These are phyloP conservation scores for Keqinozyma sinolaborantium DNA, from an alignment of 1,139 yeast species.

Conservation along the genomic window DNA sequence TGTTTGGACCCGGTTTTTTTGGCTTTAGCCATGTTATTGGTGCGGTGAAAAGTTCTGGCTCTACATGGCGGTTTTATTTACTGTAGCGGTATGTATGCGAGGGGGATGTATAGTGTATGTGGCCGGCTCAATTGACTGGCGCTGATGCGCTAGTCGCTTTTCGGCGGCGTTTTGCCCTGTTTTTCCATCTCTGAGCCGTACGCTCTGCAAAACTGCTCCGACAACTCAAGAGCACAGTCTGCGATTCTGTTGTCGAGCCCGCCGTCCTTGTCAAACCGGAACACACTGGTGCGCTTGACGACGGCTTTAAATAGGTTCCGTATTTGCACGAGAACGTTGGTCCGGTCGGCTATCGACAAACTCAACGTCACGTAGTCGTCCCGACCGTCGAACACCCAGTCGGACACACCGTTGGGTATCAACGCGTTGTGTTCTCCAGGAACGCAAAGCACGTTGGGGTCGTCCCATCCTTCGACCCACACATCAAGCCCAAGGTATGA, in stretches of 20 bases:
- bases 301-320: slow-evolving; percentile 26
- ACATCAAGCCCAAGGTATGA: slow-evolving; percentile 34
- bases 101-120: too few relatives aligned
- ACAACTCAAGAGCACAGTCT: background rate
- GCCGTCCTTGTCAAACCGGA: background rate
- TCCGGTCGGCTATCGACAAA: slow-evolving; percentile 30
- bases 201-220: background rate
- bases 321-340: slow-evolving; percentile 27
- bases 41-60: too few relatives aligned
- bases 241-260: background rate
- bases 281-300: slow-evolving; percentile 5
- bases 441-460: slow-evolving; percentile 22
- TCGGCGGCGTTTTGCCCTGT: slow-evolving; percentile 9
- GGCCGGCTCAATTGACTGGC: too few relatives aligned
- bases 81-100: too few relatives aligned
- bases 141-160: too few relatives aligned
- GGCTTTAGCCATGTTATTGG: slow-evolving; percentile 7
- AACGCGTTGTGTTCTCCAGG: slow-evolving; percentile 25
- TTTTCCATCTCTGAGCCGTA: background rate
- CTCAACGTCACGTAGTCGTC: slow-evolving; percentile 27
- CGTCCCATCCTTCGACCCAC: slow-evolving; percentile 28
- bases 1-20: slow-evolving; percentile 3
- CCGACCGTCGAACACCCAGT: slow-evolving; percentile 19
- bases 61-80: too few relatives aligned
- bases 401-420: slow-evolving; percentile 37